Evolutionary conservation across 1,139 yeast species (phyloP), one percentile per base, ranked within the genome.

Genomic region (Pichia sp.): DNA sequence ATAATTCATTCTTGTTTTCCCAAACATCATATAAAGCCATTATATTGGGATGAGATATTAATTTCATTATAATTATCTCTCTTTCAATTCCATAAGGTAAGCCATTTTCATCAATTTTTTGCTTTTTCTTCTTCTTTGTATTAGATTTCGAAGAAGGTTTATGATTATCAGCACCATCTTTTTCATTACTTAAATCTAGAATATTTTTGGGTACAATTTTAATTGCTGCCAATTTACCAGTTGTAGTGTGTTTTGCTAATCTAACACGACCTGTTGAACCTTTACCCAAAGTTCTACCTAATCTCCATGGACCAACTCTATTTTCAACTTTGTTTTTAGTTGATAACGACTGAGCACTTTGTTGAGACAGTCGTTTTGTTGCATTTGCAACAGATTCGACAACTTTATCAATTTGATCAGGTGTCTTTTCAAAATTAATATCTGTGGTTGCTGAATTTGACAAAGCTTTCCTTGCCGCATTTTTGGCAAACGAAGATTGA

Each of bases 221-320:
- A 22, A 86, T 88, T 8, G 95, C 95, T 16, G 93, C 90, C 59
- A 83, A 73, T 62, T 83, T 87, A 19, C 91, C 91, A 1, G 86
- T 82, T 42, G 72, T 68, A 58, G 76, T 73, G 63, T 86, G 85
- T 53, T 85, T 84, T 18, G 91, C 95, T 46, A 86, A 69, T 39
- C 87, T 73, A 3, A 86, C 95, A 55, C 91, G 73, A 4, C 93
- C 93, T 0, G 93, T 84, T 49, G 93, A 87, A 27, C 95, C 95
- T 63, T 87, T 76, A 6, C 95, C 95, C 52, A 86, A 69, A 8
- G 93, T 85, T 63, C 83, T 80, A 25, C 95, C 95, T 53, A 86
- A 71, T 60, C 79, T 79, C 95, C 95, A 86, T 11, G 95, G 95
- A 2, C 95, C 95, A 19, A 86, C 77, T 54, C 75, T 71, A 63